phyloP scores from a whole-genome alignment of 352 stramenopile species.

The Globisporangium spiculum region DNA sequence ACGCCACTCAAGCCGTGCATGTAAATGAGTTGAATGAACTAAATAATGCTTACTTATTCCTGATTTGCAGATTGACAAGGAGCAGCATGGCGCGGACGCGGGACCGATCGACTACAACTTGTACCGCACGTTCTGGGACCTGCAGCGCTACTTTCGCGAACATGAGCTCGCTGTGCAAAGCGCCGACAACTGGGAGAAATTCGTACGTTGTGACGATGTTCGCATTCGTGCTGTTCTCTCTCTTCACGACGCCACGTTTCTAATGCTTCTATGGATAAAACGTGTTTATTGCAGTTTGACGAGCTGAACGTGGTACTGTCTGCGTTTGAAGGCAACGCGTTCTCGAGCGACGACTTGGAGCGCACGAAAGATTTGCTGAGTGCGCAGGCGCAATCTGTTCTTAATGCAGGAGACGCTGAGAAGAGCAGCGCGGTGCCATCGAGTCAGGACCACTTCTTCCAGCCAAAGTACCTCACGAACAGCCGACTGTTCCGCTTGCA shows the following conservation, averaged over 20 bases:
- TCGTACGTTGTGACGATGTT: constrained; percentile 49
- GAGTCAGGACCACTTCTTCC: constrained; percentile 83
- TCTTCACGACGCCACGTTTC: not conserved
- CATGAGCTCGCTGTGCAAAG: constrained; percentile 63
- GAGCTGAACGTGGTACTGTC: constrained; percentile 76
- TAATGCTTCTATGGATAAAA: not conserved
- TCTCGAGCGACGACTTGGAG: constrained; percentile 78
- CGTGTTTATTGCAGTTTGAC: constrained; percentile 41
- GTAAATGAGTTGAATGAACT: no score
- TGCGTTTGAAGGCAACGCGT: constrained; percentile 85
- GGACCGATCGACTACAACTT: constrained; percentile 88
- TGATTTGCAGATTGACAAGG: constrained; percentile 41
- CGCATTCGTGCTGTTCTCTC: not conserved
- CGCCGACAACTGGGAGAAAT: constrained; percentile 72
- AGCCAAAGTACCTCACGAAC: constrained; percentile 92
- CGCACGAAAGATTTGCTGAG: constrained; percentile 54
- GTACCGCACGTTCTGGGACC: constrained; percentile 89
- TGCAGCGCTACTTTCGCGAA: constrained; percentile 86
- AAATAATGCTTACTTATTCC: not conserved
- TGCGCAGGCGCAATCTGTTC: constrained; percentile 6
- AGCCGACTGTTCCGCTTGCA: constrained; percentile 89
- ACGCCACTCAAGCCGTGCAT: no score
- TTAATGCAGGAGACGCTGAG: not conserved
- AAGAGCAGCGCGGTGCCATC: not conserved
- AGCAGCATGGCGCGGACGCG: constrained; percentile 32